Percentiles rank a stretch among this genome's conserved stretches.
phyloP scores from a whole-genome alignment of 2,329 filamentous ascomycete species.

The Mariannaea elegans region DNA sequence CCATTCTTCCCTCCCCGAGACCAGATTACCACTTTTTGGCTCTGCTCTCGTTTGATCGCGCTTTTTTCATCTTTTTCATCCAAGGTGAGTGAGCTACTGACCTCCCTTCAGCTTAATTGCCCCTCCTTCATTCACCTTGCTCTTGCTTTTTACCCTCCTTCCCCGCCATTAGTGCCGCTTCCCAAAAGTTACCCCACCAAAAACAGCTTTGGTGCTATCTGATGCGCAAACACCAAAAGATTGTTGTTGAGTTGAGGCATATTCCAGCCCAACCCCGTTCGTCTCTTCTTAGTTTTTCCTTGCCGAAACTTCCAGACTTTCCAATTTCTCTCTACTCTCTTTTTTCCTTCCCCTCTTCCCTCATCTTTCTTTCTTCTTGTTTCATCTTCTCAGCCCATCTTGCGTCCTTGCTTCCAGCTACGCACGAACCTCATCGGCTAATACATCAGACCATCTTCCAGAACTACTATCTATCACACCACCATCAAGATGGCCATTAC shows the following conservation, averaged over 20 bases:
- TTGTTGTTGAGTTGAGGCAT: constrained; percentile 37
- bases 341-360: constrained; percentile 22
- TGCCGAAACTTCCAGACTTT: constrained; percentile 27
- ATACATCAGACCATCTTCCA: constrained; percentile 32
- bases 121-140: constrained; percentile 13
- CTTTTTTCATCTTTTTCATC: constrained; percentile 19
- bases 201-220: constrained; percentile 36
- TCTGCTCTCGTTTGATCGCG: constrained; percentile 13
- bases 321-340: constrained; percentile 23
- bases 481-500: constrained; percentile 81
- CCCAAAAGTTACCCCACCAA: constrained; percentile 39
- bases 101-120: constrained; percentile 1
- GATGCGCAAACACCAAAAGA: constrained; percentile 39
- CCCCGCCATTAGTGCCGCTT: constrained; percentile 19
- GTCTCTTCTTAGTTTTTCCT: constrained; percentile 21
- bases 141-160: background rate
- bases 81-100: constrained; percentile 29
- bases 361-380: constrained; percentile 16
- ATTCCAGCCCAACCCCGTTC: constrained; percentile 34
- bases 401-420: constrained; percentile 21
- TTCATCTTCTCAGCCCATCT: constrained; percentile 22
- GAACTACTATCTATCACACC: constrained; percentile 28
- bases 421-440: constrained; percentile 29
- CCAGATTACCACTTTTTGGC: constrained; percentile 23
- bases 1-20: constrained; percentile 23